These are phyloP conservation scores for Jatropha multifida DNA, from an alignment of 441 rosid genomes.

Conservation along the genomic window DNA sequence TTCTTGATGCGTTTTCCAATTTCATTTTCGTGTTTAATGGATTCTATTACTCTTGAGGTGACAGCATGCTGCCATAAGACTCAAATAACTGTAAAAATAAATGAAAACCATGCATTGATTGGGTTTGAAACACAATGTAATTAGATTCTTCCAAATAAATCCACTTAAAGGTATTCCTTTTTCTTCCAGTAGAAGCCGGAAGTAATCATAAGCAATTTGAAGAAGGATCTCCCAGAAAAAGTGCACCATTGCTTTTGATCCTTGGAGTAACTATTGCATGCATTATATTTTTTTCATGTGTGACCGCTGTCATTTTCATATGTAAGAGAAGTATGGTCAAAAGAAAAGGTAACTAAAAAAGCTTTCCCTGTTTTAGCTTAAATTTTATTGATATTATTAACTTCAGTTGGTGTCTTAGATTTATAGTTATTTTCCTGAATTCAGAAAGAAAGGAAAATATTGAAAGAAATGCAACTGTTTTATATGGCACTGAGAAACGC, in stretches of 20 bases:
- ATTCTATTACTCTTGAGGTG: no score
- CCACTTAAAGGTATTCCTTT: neutral
- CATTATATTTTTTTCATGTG: slow-evolving; percentile 7
- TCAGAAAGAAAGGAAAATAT: slow-evolving; percentile 32
- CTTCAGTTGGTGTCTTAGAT: neutral
- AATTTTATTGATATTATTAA: neutral
- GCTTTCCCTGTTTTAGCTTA: neutral
- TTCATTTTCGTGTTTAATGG: neutral
- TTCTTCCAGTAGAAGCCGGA: neutral
- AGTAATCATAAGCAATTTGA: neutral
- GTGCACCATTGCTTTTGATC: neutral
- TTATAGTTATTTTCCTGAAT: neutral
- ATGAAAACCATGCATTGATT: no score
- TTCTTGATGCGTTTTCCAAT: neutral
- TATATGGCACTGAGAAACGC: slow-evolving; percentile 45
- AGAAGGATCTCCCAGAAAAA: neutral
- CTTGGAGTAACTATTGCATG: slow-evolving; percentile 11
- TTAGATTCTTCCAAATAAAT: neutral
- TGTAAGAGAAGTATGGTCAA: slow-evolving; percentile 14
- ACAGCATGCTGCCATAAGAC: no score
- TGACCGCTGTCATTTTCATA: slow-evolving; percentile 9
- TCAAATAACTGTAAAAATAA: no score
- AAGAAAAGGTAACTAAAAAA: slow-evolving; percentile 21
- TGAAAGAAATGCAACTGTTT: slow-evolving; percentile 26
- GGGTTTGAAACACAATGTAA: no score